Evolutionary conservation across 192 early-diverging fungal genomes (phyloP).

Genomic region (Helicostylum pulchrum): DNA sequence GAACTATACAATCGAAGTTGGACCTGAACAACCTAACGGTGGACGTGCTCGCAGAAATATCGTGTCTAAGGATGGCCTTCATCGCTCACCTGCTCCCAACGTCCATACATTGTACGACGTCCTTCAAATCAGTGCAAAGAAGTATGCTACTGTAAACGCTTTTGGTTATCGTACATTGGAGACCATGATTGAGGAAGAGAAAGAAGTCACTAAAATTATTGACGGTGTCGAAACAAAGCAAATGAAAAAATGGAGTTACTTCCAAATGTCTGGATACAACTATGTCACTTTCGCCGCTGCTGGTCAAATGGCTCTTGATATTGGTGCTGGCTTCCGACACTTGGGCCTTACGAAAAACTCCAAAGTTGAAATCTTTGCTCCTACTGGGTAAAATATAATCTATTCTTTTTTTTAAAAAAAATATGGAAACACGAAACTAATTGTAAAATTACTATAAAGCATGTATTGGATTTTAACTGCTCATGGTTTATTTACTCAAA

Average conservation of each 20-base stretch:
- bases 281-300: slow-evolving; percentile 81
- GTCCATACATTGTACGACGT: slow-evolving; percentile 73
- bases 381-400: slow-evolving; percentile 56
- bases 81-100: slow-evolving; percentile 36
- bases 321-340: slow-evolving; percentile 71
- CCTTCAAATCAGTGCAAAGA: slow-evolving; percentile 50
- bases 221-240: slow-evolving; percentile 56
- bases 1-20: slow-evolving; percentile 21
- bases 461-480: slow-evolving; percentile 32
- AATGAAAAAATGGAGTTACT: slow-evolving; percentile 81
- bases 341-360: slow-evolving; percentile 50
- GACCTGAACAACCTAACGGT: slow-evolving; percentile 21
- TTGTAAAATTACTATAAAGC: slow-evolving; percentile 13
- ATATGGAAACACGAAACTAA: slow-evolving; percentile 37
- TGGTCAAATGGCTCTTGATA: slow-evolving; percentile 39
- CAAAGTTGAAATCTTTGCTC: slow-evolving; percentile 65
- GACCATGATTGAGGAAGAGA: slow-evolving; percentile 66
- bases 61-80: slow-evolving; percentile 44
- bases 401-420: too few species aligned
- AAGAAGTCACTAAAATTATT: slow-evolving; percentile 60
- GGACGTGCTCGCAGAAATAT: slow-evolving; percentile 45
- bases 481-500: slow-evolving; percentile 63
- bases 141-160: slow-evolving; percentile 51
- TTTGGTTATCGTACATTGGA: slow-evolving; percentile 70
- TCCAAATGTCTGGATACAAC: slow-evolving; percentile 70